A percentile compares a stretch with the other conserved stretches of the same genome.
phyloP scores from a whole-genome alignment of 1,284 basidiomycete genomes.

The Malassezia vespertilionis region DNA sequence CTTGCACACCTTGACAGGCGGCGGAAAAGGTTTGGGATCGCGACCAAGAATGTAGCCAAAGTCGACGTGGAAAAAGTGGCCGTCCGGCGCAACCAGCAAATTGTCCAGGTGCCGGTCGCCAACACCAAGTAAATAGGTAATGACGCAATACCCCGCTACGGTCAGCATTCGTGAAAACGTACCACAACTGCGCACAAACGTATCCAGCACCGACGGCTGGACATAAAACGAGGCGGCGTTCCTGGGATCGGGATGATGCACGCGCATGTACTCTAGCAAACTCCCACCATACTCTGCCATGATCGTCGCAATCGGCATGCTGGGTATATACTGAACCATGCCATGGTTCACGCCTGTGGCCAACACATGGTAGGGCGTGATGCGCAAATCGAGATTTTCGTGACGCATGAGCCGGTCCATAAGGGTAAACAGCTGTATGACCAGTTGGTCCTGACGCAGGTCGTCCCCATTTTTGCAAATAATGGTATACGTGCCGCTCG shows the following conservation, averaged over 20 bases:
- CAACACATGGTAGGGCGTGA: conserved; percentile 85
- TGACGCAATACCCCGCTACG: conserved; percentile 89
- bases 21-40: conserved; percentile 95
- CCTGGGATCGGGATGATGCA: conserved; percentile 76
- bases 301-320: conserved; percentile 85
- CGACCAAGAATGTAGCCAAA: conserved; percentile 97
- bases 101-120: conserved; percentile 97
- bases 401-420: conserved; percentile 90
- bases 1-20: conserved; percentile 94
- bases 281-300: conserved; percentile 63
- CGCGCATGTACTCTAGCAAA: conserved; percentile 73
- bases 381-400: conserved; percentile 85
- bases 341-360: conserved; percentile 86
- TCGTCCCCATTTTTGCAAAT: conserved; percentile 99
- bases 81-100: conserved; percentile 80
- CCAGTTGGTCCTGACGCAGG: conserved; percentile 91
- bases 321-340: conserved; percentile 91
- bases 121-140: conserved; percentile 91
- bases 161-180: conserved; percentile 46
- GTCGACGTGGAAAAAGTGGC: conserved; percentile 65
- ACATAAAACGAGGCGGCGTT: conserved; percentile 86
- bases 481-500: conserved; percentile 62
- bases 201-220: conserved; percentile 81
- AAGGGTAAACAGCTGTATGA: conserved; percentile 89
- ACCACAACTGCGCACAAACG: conserved; percentile 94